Evolutionary conservation across 345 rosid species (phyloP), one percentile per base, ranked within the genome.

Genomic region (Eucalyptus sp.): DNA sequence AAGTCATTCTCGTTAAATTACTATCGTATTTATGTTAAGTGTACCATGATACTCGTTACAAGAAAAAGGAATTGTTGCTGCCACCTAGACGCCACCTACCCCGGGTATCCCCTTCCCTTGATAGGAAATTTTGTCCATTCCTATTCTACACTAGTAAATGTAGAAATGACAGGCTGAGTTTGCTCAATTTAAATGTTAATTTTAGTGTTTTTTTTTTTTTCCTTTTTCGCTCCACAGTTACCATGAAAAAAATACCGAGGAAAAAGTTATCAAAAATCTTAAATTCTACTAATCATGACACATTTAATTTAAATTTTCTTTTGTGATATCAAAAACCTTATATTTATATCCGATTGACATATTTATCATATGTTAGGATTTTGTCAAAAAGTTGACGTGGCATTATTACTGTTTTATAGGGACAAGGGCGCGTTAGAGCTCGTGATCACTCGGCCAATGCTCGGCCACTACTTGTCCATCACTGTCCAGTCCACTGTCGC

Each of bases 11-110:
- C 76, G 4, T n/a, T n/a, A 8, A 64, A 4, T 1, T 20, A 64
- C 22, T n/a, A n/a, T 7, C 0, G 10, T n/a, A 7, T 64, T 64
- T n/a, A 64, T n/a, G 3, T 14, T 0, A 15, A 7, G 9, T 15
- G 10, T 1, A 64, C 4, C 31, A 14, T 7, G 20, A 14, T 64
- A n/a, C 1, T 31, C 0, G 1, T 14, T 3, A 17, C 76, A 14
- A 64, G 76, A 64, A 64, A n/a, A n/a, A 7, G 4, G 11, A 64
- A 64, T n/a, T 14, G 20, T 2, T 14, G 76, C 33, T 64, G 76
- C 41, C 76, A 4, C 10, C 37, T n/a, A n/a, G 20, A 13, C 16
- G 5, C 33, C 71, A 13, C 33, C 33, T 12, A 29, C 24, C 58
- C 24, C 2, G 2, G 58, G 58, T 20, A 8, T 52, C 58, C 58